Conservation (phyloP, 2,329 filamentous ascomycete genomes). For the Hysterium pulicare region DNA sequence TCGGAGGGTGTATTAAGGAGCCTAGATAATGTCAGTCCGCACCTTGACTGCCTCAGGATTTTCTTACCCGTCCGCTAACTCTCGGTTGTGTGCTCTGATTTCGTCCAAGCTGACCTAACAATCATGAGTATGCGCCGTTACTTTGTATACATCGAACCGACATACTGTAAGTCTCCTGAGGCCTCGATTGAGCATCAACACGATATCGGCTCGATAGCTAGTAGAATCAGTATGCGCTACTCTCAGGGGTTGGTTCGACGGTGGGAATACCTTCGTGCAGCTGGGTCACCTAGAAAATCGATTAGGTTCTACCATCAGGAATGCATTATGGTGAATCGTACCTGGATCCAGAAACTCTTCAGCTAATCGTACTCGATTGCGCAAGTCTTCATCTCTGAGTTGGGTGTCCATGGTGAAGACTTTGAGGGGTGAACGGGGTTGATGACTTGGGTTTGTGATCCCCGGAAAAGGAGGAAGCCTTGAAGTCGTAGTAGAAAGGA, state of each 20-base stretch:
- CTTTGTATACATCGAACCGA: no score
- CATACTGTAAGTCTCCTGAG: conserved; percentile 55
- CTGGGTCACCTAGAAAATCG: conserved; percentile 49
- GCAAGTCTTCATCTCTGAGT: conserved; percentile 79
- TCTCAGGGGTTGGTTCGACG: conserved; percentile 10
- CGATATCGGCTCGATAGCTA: conserved; percentile 88
- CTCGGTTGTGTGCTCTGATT: conserved; percentile 79
- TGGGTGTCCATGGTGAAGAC: conserved; percentile 48
- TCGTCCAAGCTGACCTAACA: conserved; percentile 67
- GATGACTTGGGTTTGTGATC: no score
- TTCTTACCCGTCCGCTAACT: conserved; percentile 68
- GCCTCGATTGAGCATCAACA: conserved; percentile 66
- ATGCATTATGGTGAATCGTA: conserved; percentile 45
- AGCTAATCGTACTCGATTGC: conserved; percentile 81
- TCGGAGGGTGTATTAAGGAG: conserved; percentile 86
- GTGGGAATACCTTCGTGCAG: conserved; percentile 49
- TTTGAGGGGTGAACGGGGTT: no score
- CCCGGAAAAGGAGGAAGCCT: no score
- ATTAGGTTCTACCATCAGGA: conserved; percentile 25
- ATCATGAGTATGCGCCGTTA: conserved; percentile 4
- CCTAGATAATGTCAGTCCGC: conserved; percentile 39
- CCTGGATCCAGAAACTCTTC: conserved; percentile 91
- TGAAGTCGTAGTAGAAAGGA: conserved; percentile 58
- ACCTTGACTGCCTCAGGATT: background rate
- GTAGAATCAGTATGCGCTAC: conserved; percentile 34